phyloP scores from a whole-genome alignment of 257 asterid genomes.

The Solanum medicagineum region DNA sequence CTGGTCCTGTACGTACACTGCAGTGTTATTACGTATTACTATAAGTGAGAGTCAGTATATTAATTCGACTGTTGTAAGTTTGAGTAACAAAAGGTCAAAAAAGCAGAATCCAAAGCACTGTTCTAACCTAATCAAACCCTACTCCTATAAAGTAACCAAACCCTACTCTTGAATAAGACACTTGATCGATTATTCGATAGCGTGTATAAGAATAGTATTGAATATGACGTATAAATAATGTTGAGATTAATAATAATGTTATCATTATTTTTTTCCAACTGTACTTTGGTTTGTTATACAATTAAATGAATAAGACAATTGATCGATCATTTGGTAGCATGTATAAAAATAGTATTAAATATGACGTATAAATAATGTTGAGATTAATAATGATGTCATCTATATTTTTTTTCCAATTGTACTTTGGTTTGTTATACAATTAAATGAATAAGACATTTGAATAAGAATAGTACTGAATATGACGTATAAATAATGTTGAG shows the following conservation, averaged over 20 bases:
- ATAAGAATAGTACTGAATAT: neutral
- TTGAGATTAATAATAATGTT: no score
- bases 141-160: neutral
- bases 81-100: neutral
- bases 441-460: neutral
- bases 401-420: no score
- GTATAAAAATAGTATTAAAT: no score
- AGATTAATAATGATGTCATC: no score
- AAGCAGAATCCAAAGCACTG: slow-evolving; percentile 3
- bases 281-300: no score
- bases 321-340: no score
- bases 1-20: neutral
- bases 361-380: no score
- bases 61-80: neutral
- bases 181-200: neutral
- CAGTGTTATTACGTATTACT: neutral
- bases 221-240: neutral
- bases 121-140: neutral
- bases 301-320: no score
- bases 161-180: neutral
- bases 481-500: no score
- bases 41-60: neutral
- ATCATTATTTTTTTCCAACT: no score
- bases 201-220: neutral
- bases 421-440: no score